A percentile compares a stretch with the other conserved stretches of the same genome.
These are phyloP conservation scores for Hericium coralloides DNA, from an alignment of 768 basidiomycete species.

Conservation along the genomic window DNA sequence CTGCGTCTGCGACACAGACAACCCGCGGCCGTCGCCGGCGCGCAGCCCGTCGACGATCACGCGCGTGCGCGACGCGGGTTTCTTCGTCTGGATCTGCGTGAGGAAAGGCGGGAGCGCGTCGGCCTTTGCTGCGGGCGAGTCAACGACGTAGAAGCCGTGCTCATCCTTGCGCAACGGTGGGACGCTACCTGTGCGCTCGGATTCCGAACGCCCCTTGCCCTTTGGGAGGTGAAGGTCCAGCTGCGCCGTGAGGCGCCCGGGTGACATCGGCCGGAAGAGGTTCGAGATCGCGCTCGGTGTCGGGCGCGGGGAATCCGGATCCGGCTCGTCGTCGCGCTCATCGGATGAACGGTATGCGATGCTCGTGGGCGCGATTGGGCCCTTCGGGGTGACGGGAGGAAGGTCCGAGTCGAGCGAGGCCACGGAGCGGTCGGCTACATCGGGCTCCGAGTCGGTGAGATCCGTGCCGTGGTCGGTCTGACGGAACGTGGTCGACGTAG, in stretches of 20 bases:
- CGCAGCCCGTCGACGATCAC: slow-evolving; percentile 51
- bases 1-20: background rate
- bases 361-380: slow-evolving; percentile 2
- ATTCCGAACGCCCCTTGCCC: too few species aligned
- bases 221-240: slow-evolving; percentile 34
- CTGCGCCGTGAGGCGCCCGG: slow-evolving; percentile 8
- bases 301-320: background rate
- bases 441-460: slow-evolving; percentile 34
- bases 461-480: slow-evolving; percentile 20
- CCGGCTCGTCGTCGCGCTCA: background rate
- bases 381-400: slow-evolving; percentile 44
- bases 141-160: slow-evolving; percentile 41
- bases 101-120: slow-evolving; percentile 29
- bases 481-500: background rate
- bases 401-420: slow-evolving; percentile 30
- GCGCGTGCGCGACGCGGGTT: slow-evolving; percentile 45
- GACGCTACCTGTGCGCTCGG: slow-evolving; percentile 19
- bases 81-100: slow-evolving; percentile 23
- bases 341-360: background rate
- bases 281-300: background rate
- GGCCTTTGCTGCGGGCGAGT: slow-evolving; percentile 12
- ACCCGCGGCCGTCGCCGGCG: slow-evolving; percentile 19
- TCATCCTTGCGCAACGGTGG: slow-evolving; percentile 41
- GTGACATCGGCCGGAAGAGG: background rate
- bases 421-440: background rate